Evolutionary conservation across 2,329 filamentous ascomycete genomes (phyloP), one percentile per base, ranked within the genome.

Genomic region (Diaporthe ampelina): DNA sequence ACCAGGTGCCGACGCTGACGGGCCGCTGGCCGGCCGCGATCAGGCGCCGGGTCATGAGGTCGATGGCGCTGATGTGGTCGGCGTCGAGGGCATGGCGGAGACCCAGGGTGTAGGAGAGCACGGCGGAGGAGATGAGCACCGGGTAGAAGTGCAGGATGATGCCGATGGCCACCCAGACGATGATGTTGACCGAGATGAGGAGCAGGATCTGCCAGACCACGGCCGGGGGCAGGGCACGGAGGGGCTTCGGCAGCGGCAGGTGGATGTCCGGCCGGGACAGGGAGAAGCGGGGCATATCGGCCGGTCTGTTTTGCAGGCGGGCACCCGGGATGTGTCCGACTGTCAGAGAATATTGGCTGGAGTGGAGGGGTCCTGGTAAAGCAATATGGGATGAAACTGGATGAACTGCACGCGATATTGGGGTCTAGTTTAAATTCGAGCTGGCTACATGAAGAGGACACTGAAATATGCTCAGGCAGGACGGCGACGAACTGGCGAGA

Each of bases 31-130:
- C 95, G 0, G 94, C 90, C 0, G 95, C 95, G 50, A 98, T 91
- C 32, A 98, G 90, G 9, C 96, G 92, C 4, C 97, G 90, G 0
- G 97, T 98, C 92, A 97, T 97, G 50, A 98, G 89, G 83, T 98
- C 96, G 79, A 98, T 99, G 76, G 95, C 96, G 79, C 84, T 84
- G 79, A 89, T 90, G 82, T 98, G 97, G 83, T 98, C 96, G n/a
- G 96, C 97, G 80, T 98, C 97, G 58, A 98, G 91, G n/a, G 96
- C 96, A 86, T 98, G 96, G 56, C 96, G 93, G 17, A 98, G 89
- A 3, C 96, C 96, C 15, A 98, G 89, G 0, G 94, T 94, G 83
- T 97, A 98, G 35, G 95, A 92, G 0, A 98, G 89, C 2, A 95
- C 91, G 1, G 95, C 94, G 3, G 95, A 93, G 2, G 94, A 94